Base-by-base conservation (phyloP, 2,329 filamentous ascomycete species). In the Fusarium sp. region DNA sequence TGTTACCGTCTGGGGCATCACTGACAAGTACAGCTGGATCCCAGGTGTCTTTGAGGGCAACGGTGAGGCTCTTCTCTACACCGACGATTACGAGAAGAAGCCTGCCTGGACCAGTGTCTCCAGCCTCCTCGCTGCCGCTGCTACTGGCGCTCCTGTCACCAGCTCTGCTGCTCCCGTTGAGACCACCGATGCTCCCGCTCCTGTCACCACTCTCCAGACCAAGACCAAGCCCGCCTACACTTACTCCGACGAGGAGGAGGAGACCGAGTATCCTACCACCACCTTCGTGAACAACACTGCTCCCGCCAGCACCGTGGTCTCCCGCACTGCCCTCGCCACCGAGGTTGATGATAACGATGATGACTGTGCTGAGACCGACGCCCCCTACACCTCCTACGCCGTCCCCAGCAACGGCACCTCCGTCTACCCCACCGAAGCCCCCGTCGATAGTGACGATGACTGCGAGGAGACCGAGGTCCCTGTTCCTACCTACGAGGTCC, bases 1-100 rank as follows among this genome's bases (percentile, higher is more conserved):
- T 24, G 74, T 84, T 13, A 82, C 81, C 1, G 71, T 82, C 48
- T 83, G 81, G 81, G 80, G 80, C 64, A 78, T 80, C 57, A 78
- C 75, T 3, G 81, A 83, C 68, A 75, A 74, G 67, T 76, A 79
- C 66, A 75, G 71, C 66, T 80, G 78, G 78, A 71, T 83, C 8
- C 79, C 79, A 4, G 37, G 56, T 7, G 78, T 76, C 15, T 83
- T 83, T 54, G 68, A 72, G 7, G 82, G 81, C 1, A 68, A 75
- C 14, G 82, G 81, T 1, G 77, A 79, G 15, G 81, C 80, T 22
- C 78, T 80, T 28, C 68, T 83, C 20, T 83, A 74, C 58, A 77
- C 80, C 20, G 71, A 72, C 13, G 73, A 79, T 49, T 78, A 77
- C 49, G 68, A 74, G 47, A 78, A 77, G 74, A 83, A 83, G 74